Base-by-base conservation (phyloP, 352 stramenopile genomes). In the Globisporangium recalcitrans region DNA sequence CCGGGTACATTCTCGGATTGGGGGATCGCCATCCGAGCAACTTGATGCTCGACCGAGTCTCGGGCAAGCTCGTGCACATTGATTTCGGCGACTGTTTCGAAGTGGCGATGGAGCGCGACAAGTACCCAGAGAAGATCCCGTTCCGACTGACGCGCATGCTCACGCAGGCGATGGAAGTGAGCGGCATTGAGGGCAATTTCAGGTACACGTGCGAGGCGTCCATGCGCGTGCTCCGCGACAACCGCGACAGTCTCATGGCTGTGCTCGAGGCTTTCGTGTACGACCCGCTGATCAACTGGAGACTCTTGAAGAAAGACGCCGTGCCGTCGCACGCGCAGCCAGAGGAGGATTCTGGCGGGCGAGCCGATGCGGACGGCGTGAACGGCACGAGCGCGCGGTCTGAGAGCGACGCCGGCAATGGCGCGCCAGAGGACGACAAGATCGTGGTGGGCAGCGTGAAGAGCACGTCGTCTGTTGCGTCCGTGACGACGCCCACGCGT, bases 181-280 rank as follows among this genome's bases (percentile, higher is more conserved):
- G 93, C 46, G 98, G 98, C 16, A 98, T 99, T 56, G 97, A 99
- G 77, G 98, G 98, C 61, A 99, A 97, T 66, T 99, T 99, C 77
- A 85, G 97, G 4, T 98, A 92, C 69, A 99, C 97, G 32, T 99
- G 97, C 64, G 98, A 99, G 77, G 82, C 82, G 80, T 98, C 58
- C 22, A 99, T 99, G 98, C 79, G 87, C 47, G 97, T 99, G 38
- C 74, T 99, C 61, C 89, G 98, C 59, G 93, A 99, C 64, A 99
- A 99, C 74, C 82, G 97, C 31, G 97, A 99, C 81, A 98, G 88
- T 51, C 77, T 99, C 5, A 98, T 99, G 78, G 96, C 98, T 19
- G 98, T 99, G 85, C 84, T 99, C 3, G 98, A 99, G 76, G 98
- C 98, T 22, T 99, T 99, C 75, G 97, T 99, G 55, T 98, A 99